phyloP scores from a whole-genome alignment of 371 early-diverging fungal genomes.

The Synchytrium microbalum region DNA sequence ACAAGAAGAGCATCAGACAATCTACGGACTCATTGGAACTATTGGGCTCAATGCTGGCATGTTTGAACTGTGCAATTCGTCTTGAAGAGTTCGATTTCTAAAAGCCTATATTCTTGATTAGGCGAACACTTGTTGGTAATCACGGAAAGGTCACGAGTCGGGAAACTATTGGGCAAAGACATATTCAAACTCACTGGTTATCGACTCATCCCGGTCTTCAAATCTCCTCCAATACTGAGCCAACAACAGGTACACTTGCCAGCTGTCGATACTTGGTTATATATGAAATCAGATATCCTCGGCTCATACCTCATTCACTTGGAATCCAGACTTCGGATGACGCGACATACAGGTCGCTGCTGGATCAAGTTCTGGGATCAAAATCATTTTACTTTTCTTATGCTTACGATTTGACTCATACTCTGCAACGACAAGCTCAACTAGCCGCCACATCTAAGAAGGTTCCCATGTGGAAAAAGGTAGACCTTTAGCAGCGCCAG shows the following conservation, averaged over 20 bases:
- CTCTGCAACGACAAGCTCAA: slow-evolving; percentile 60
- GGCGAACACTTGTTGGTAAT: slow-evolving; percentile 82
- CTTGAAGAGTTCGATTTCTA: not conserved
- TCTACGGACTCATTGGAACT: slow-evolving; percentile 68
- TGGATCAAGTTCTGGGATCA: slow-evolving; percentile 60
- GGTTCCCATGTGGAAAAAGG: slow-evolving; percentile 32
- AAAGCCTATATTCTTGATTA: slow-evolving; percentile 13
- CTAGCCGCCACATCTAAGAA: slow-evolving; percentile 2
- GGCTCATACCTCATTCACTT: slow-evolving; percentile 4
- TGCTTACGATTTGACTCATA: slow-evolving; percentile 74
- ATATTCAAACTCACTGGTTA: slow-evolving; percentile 69
- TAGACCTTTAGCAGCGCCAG: slow-evolving; percentile 13
- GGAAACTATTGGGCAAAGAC: slow-evolving; percentile 48
- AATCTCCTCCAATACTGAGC: slow-evolving; percentile 25
- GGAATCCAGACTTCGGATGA: slow-evolving; percentile 59
- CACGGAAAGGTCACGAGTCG: slow-evolving; percentile 64
- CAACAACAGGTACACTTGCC: slow-evolving; percentile 41
- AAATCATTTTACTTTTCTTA: slow-evolving; percentile 80
- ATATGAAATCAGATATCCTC: not conserved
- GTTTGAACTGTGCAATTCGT: not conserved
- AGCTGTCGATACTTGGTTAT: slow-evolving; percentile 35
- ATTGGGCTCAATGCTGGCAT: slow-evolving; percentile 65
- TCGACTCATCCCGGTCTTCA: slow-evolving; percentile 60
- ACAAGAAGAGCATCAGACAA: slow-evolving; percentile 31
- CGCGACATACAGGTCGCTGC: slow-evolving; percentile 56